These are phyloP conservation scores for Cladosporium colombiae DNA, from an alignment of 2,329 filamentous ascomycete genomes.

Conservation along the genomic window DNA sequence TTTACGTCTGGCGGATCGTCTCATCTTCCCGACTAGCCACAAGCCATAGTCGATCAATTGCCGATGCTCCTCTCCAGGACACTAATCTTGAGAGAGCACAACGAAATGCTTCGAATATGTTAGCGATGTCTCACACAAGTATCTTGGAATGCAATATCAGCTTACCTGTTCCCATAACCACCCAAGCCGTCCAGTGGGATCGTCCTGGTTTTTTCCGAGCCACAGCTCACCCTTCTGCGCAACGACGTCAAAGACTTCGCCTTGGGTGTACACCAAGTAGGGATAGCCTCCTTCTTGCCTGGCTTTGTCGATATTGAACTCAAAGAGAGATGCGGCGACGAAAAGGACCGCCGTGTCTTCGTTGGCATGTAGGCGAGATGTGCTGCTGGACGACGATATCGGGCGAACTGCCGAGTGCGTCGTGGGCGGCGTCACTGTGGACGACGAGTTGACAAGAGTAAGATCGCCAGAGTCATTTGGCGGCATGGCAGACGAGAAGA, in stretches of 20 bases:
- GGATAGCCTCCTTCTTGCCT: conserved; percentile 93
- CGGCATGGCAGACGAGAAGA: conserved; percentile 38
- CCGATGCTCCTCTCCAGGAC: not conserved
- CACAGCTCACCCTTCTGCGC: conserved; percentile 96
- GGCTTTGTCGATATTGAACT: conserved; percentile 93
- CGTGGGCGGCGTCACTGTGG: conserved; percentile 2
- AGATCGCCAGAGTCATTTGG: conserved; percentile 22
- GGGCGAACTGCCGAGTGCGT: conserved; percentile 5
- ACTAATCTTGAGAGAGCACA: conserved; percentile 27
- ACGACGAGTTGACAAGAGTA: conserved; percentile 11
- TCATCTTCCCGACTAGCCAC: conserved; percentile 1
- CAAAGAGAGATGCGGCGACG: conserved; percentile 88
- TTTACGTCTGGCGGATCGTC: not conserved
- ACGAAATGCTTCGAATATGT: conserved; percentile 53
- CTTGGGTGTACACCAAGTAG: conserved; percentile 91
- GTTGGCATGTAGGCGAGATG: conserved; percentile 24
- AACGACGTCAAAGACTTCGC: conserved; percentile 75
- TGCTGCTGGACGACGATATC: conserved; percentile 18
- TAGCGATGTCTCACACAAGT: not conserved
- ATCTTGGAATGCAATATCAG: not conserved
- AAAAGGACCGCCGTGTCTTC: conserved; percentile 64
- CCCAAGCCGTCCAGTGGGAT: conserved; percentile 73
- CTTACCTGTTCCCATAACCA: conserved; percentile 92
- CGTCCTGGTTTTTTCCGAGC: conserved; percentile 97
- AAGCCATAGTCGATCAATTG: not conserved